Percentiles rank a stretch among this genome's conserved stretches.
phyloP scores from a whole-genome alignment of 495 filamentous ascomycete genomes.

The Aspergillus bertholletiae region DNA sequence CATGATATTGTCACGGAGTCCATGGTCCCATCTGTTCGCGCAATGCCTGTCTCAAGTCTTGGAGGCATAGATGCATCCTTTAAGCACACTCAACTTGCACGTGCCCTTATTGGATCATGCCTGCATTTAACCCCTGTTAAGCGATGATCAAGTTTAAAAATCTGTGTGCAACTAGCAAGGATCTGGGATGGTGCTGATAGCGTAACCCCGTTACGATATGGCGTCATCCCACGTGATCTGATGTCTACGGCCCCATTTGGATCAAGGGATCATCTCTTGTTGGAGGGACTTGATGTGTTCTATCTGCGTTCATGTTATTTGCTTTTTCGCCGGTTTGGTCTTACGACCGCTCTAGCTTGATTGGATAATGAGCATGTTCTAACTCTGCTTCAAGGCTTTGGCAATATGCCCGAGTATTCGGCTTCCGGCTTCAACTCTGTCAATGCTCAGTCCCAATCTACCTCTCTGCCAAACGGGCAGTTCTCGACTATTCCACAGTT shows the following conservation, averaged over 20 bases:
- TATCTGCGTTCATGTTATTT: neutral
- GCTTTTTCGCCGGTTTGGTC: neutral
- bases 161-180: slow-evolving; percentile 14
- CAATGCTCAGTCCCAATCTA: slow-evolving; percentile 18
- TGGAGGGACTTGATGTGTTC: neutral
- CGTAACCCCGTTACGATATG: slow-evolving; percentile 29
- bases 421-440: slow-evolving; percentile 25
- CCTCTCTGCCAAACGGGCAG: slow-evolving; percentile 27
- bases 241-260: neutral
- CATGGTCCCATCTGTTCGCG: neutral
- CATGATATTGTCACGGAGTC: neutral
- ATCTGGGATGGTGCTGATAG: slow-evolving; percentile 19
- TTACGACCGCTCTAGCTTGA: neutral
- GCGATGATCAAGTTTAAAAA: slow-evolving; percentile 13
- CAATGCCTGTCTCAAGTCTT: neutral
- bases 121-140: slow-evolving; percentile 17
- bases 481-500: slow-evolving; percentile 23
- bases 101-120: slow-evolving; percentile 14
- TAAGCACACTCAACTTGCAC: slow-evolving; percentile 14
- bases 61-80: slow-evolving; percentile 1
- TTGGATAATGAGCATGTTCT: slow-evolving; percentile 9
- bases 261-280: neutral
- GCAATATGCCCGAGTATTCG: slow-evolving; percentile 34
- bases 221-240: slow-evolving; percentile 43
- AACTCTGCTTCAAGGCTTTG: slow-evolving; percentile 29